Conservation (phyloP, 768 basidiomycete species). For the Obba rivulosa region DNA sequence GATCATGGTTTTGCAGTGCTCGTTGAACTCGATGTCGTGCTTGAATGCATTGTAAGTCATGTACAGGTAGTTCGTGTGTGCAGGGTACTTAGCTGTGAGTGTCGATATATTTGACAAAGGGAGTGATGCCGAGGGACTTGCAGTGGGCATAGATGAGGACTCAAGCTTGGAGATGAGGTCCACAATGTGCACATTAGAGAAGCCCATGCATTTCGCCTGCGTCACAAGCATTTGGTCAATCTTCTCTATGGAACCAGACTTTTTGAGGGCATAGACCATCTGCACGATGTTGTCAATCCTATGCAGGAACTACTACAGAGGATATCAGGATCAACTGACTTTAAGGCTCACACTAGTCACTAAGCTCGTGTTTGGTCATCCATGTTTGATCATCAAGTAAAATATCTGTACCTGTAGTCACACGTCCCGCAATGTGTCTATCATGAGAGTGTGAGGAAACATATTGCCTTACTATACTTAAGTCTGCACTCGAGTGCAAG, state of each 20-base stretch:
- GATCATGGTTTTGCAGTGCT: conserved; percentile 93
- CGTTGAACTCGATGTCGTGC: conserved; percentile 85
- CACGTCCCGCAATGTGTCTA: too few species aligned
- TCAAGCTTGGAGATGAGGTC: conserved; percentile 72
- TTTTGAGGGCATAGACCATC: conserved; percentile 71
- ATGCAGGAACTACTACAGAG: conserved; percentile 86
- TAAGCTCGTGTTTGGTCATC: too few species aligned
- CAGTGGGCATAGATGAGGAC: conserved; percentile 76
- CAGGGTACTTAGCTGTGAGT: conserved; percentile 97
- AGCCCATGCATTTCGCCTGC: conserved; percentile 91
- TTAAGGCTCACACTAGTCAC: background rate
- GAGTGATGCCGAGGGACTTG: conserved; percentile 73
- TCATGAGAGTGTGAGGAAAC: too few species aligned
- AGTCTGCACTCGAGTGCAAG: too few species aligned
- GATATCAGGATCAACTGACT: background rate
- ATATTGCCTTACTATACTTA: too few species aligned
- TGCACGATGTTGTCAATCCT: conserved; percentile 98
- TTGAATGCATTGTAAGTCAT: conserved; percentile 96
- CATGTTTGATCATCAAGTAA: too few species aligned
- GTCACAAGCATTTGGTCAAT: conserved; percentile 75
- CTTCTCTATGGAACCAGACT: conserved; percentile 60
- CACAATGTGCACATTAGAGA: conserved; percentile 90
- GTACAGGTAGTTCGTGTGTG: conserved; percentile 98
- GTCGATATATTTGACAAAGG: conserved; percentile 98
- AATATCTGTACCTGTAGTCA: too few species aligned